Evolutionary conservation across 139 green algal species (phyloP), one percentile per base, ranked within the genome.

Genomic region (Marvania coccoides): DNA sequence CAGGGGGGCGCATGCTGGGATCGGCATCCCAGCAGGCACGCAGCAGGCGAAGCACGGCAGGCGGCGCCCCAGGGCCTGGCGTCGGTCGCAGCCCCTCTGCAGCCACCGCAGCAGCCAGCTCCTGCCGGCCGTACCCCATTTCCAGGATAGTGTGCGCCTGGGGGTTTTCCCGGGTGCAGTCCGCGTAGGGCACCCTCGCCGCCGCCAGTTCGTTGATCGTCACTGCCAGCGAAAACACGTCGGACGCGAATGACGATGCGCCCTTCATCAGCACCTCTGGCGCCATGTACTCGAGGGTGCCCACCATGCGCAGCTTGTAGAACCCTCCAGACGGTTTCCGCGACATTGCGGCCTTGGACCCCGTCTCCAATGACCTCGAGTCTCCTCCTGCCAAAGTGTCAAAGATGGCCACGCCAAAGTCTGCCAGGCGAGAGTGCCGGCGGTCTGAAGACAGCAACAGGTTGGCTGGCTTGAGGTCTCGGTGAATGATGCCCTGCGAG

Each of bases 251-350:
- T 57, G 62, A 80, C 31, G 61, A 36, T 4, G 68, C 5, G 24
- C 23, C 13, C 23, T 46, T 38, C 61, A 81, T 65, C 60, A 94
- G 73, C 58, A 94, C 73, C 76, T 97, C 90, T 12, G 90, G 90
- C 1, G 88, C 71, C 83, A 97, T 90, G 83, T 96, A 97, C 77
- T 94, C 77, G 23, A 97, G 74, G 6, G 90, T 95, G 35, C 90
- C 90, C 47, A 78, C 45, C 63, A 85, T 65, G 36, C 61, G 74
- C 12, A 73, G 69, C 61, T 91, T 89, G 70, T 91, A 75, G 69
- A 95, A 94, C 31, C 89, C 89, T 6, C 88, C 85, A 15, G 73
- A 77, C 13, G 85, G 85, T 8, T 9, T 26, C 26, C 57, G 39
- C 10, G 12, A 19, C 31, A 12, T 24, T 53, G 6, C 58, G 36